phyloP scores from a whole-genome alignment of 495 filamentous ascomycete genomes.

The Cairneyella variabilis region DNA sequence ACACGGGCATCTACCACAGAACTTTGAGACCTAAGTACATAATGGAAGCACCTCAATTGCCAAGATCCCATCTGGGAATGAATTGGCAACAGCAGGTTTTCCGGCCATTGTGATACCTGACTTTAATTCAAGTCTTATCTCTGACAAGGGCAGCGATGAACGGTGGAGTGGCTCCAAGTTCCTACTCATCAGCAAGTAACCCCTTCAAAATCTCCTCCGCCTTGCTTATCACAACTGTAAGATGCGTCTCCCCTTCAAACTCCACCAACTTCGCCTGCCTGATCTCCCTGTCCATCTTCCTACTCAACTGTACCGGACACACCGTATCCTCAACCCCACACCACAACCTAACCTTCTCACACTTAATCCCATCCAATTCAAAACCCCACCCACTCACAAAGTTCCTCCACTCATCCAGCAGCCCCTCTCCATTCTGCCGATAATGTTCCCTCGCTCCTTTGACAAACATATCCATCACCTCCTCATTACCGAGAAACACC shows the following conservation, averaged over 20 bases:
- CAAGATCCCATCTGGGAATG: no score
- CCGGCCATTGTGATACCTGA: no score
- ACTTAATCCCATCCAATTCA: not conserved
- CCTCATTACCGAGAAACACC: no score
- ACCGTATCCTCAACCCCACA: not conserved
- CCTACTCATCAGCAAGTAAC: not conserved
- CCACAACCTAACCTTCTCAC: not conserved
- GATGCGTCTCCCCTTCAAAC: conserved; percentile 5
- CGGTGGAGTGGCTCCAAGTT: no score
- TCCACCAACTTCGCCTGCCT: not conserved
- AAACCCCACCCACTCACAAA: not conserved
- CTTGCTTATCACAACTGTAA: not conserved
- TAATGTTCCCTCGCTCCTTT: not conserved
- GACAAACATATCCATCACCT: not conserved
- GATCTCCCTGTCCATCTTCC: not conserved
- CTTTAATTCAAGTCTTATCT: no score
- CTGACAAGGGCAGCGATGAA: no score
- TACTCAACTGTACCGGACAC: not conserved
- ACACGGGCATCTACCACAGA: no score
- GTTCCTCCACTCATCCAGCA: not conserved
- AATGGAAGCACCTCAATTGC: no score
- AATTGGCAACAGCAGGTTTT: no score
- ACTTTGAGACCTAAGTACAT: no score
- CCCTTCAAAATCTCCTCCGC: not conserved
- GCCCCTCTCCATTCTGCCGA: not conserved